Conservation (phyloP, 129 eudicot species). For the Escallonia herrerae region DNA sequence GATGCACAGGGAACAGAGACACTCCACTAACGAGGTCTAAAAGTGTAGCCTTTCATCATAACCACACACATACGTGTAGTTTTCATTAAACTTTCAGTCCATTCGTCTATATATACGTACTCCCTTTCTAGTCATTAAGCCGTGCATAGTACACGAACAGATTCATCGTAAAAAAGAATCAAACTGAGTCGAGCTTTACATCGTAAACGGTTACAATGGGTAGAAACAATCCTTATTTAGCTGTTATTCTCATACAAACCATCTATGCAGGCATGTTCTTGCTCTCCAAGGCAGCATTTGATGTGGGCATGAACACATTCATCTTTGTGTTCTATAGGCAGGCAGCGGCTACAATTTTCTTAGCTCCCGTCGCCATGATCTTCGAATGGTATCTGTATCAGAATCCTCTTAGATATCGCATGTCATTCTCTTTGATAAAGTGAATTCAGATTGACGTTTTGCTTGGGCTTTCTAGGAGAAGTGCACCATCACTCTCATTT, state of each 20-base stretch:
- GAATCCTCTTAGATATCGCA: too few species aligned
- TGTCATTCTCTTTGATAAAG: too few species aligned
- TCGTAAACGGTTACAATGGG: constrained; percentile 20
- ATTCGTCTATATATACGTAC: too few species aligned
- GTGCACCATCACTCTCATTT: constrained; percentile 51
- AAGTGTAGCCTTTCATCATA: too few species aligned
- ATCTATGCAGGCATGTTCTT: constrained; percentile 69
- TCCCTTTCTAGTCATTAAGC: too few species aligned
- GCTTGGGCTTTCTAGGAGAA: constrained; percentile 33
- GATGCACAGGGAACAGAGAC: too few species aligned
- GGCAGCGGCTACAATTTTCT: constrained; percentile 53
- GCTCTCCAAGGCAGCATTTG: constrained; percentile 60
- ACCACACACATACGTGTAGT: too few species aligned
- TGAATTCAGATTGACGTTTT: not conserved
- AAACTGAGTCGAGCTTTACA: too few species aligned
- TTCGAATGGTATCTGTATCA: constrained; percentile 28
- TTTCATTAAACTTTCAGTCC: too few species aligned
- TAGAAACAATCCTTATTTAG: constrained; percentile 20
- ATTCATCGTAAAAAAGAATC: too few species aligned
- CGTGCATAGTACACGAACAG: too few species aligned
- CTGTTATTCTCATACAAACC: constrained; percentile 32
- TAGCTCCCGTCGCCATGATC: constrained; percentile 42
- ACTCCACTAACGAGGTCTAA: too few species aligned
- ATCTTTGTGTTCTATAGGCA: constrained; percentile 77
- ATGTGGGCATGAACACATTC: constrained; percentile 64